A percentile compares a stretch with the other conserved stretches of the same genome.
Conservation (phyloP, 495 filamentous ascomycete species). For the Hypoxylon crocopeplum region DNA sequence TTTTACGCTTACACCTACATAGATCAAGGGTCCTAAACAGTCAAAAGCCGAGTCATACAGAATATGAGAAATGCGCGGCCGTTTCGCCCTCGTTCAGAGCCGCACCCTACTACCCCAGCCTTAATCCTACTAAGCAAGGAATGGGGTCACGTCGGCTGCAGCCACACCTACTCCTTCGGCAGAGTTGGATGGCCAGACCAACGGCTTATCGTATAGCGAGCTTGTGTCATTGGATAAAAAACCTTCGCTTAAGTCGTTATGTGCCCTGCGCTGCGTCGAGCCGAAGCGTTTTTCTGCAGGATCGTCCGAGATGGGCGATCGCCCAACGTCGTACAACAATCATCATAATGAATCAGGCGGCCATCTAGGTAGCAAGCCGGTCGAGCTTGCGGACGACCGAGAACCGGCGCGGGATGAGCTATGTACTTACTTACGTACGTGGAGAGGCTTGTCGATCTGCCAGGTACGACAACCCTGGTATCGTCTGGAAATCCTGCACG, state of each 20-base stretch:
- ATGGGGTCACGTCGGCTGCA: slow-evolving; percentile 20
- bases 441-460: slow-evolving; percentile 20
- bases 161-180: slow-evolving; percentile 21
- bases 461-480: slow-evolving; percentile 23
- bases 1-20: slow-evolving; percentile 10
- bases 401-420: slow-evolving; percentile 5
- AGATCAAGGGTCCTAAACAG: slow-evolving; percentile 6
- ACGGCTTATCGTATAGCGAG: slow-evolving; percentile 10
- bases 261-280: slow-evolving; percentile 11
- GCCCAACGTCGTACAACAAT: slow-evolving; percentile 9
- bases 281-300: slow-evolving; percentile 24
- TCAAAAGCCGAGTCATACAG: slow-evolving; percentile 6
- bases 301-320: slow-evolving; percentile 20
- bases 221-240: slow-evolving; percentile 5
- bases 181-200: slow-evolving; percentile 14
- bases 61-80: slow-evolving; percentile 4
- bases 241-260: slow-evolving; percentile 15
- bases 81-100: slow-evolving; percentile 17
- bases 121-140: slow-evolving; percentile 17
- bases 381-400: slow-evolving; percentile 12
- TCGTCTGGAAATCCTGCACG: slow-evolving; percentile 31
- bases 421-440: slow-evolving; percentile 6
- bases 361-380: slow-evolving; percentile 4
- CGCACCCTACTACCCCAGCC: slow-evolving; percentile 26
- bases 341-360: slow-evolving; percentile 8